phyloP scores from a whole-genome alignment of 257 asterid species.

The Scutellaria galericulata region DNA sequence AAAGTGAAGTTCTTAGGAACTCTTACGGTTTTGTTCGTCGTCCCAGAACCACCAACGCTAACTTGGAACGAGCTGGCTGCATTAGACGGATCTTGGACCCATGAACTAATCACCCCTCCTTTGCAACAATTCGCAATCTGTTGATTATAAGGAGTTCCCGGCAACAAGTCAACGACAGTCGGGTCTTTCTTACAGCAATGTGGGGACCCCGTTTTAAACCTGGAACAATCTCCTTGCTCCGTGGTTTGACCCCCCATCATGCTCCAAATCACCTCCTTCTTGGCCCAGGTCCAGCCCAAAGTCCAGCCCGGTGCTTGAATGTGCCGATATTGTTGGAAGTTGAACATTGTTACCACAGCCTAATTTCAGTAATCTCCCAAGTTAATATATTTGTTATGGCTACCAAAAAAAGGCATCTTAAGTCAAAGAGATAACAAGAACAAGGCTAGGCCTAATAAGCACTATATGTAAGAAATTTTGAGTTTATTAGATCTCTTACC shows the following conservation, averaged over 20 bases:
- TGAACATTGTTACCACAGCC: conserved; percentile 86
- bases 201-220: conserved; percentile 55
- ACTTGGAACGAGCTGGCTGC: conserved; percentile 75
- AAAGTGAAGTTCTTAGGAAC: conserved; percentile 72
- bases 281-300: conserved; percentile 95
- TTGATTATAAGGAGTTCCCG: conserved; percentile 78
- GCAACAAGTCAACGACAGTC: conserved; percentile 61
- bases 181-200: conserved; percentile 81
- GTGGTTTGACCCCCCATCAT: conserved; percentile 85
- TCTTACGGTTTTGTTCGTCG: conserved; percentile 67
- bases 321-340: conserved; percentile 92
- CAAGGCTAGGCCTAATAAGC: neutral
- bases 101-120: conserved; percentile 73
- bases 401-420: too few species aligned
- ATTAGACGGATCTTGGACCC: conserved; percentile 66
- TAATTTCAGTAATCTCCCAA: neutral
- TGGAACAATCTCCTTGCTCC: conserved; percentile 94
- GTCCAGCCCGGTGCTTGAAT: conserved; percentile 96
- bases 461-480: neutral
- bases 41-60: conserved; percentile 70
- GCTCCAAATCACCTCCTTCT: conserved; percentile 90
- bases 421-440: too few species aligned
- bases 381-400: neutral
- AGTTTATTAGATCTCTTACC: conserved; percentile 41
- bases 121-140: conserved; percentile 81